Evolutionary conservation across 2,329 filamentous ascomycete species (phyloP), one percentile per base, ranked within the genome.

Genomic region (Lachnellula subtilissima): DNA sequence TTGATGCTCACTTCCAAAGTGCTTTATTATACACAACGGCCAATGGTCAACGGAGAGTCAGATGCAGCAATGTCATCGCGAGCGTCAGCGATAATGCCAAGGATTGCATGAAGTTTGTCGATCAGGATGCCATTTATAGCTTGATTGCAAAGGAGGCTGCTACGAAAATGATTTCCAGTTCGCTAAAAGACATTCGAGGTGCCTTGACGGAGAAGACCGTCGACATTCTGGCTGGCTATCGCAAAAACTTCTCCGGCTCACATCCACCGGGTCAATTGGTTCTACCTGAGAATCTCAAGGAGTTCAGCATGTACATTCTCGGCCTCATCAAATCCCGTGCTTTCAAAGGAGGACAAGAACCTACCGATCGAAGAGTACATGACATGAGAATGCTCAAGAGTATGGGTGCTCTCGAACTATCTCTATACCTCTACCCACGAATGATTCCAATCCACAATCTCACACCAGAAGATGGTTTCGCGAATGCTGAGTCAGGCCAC

Each of bases 1-100:
- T 97, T 22, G 94, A 99, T 72, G 93, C 93, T 7, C 94, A 99
- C 74, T 99, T 99, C 80, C 94, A 99, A 71, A 91, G 89, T 22
- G 94, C 94, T 2, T 77, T 99, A 2, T 81, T 99, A 2, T 99
- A 99, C 74, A 99, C 94, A 0, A 95, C 93, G 4, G 89, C 91
- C 4, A 86, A 82, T 50, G 94, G 94, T 4, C 86, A 99, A 73
- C 86, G 94, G 49, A 83, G 94, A 53, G 94, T 99, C 49, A 82
- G 94, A 57, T 99, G 94, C 74, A 90, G 86, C 69, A 99, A 99
- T 70, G 81, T 95, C 25, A 93, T 99, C 55, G 93, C 94, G 2
- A 93, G 89, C 56, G 91, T 97, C 40, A 95, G 87, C 61, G 91
- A 97, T 63, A 86, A 85, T 54, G 86, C 90, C 12, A 83, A 89